Conservation (phyloP, 768 basidiomycete genomes). For the Arthromyces matolae region DNA sequence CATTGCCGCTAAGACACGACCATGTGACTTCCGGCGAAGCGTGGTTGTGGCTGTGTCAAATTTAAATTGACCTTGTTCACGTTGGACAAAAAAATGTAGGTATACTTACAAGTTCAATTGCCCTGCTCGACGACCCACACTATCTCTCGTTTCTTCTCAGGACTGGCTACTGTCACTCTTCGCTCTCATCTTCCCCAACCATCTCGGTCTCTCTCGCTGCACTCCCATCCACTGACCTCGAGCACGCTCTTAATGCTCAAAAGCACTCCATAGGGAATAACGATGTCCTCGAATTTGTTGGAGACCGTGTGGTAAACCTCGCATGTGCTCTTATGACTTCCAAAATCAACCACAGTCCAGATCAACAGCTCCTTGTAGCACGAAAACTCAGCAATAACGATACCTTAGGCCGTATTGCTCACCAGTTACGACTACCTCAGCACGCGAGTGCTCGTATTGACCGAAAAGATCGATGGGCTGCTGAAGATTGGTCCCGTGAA, state of each 20-base stretch:
- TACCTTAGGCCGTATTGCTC: constrained; percentile 28
- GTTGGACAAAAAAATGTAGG: too few relatives aligned
- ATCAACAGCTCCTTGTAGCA: constrained; percentile 26
- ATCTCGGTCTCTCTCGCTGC: constrained; percentile 1
- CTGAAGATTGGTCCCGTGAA: constrained; percentile 20
- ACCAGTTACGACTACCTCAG: constrained; percentile 23
- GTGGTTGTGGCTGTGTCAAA: too few relatives aligned
- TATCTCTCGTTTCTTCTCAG: too few relatives aligned
- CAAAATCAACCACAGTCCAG: constrained; percentile 22
- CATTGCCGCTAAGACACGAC: too few relatives aligned
- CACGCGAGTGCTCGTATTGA: constrained; percentile 24
- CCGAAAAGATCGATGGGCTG: constrained; percentile 9
- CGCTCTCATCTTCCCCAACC: constrained; percentile 4
- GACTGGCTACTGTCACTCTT: constrained; percentile 16
- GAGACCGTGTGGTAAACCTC: constrained; percentile 30
- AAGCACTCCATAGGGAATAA: constrained; percentile 25
- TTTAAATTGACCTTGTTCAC: too few relatives aligned
- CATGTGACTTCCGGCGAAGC: too few relatives aligned
- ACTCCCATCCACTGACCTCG: constrained; percentile 9
- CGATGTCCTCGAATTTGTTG: constrained; percentile 31
- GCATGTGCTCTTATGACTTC: constrained; percentile 26
- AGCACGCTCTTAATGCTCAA: constrained; percentile 22
- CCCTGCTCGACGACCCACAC: too few relatives aligned
- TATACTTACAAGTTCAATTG: too few relatives aligned
- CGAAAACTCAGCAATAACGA: constrained; percentile 27